Evolutionary conservation across 306 rosid species (phyloP).

Genomic region (Dryas drummondii): DNA sequence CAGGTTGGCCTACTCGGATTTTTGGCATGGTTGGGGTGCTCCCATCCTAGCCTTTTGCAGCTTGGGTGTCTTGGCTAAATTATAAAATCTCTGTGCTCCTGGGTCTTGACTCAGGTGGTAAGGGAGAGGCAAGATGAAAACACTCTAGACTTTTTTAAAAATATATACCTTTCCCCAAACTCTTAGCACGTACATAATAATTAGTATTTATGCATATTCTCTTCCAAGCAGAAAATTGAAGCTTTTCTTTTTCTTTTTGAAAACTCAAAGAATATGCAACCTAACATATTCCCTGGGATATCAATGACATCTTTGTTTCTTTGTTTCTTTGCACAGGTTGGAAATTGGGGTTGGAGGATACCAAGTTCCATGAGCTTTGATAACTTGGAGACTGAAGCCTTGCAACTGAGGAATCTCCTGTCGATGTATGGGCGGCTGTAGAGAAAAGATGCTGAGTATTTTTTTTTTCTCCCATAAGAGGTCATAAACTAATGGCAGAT

Average conservation of each 20-base stretch:
- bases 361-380: conserved; percentile 67
- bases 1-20: background rate
- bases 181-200: background rate
- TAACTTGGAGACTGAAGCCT: conserved; percentile 64
- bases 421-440: conserved; percentile 75
- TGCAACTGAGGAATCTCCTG: conserved; percentile 53
- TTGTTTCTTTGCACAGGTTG: conserved; percentile 45
- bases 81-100: background rate
- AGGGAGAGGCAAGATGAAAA: background rate
- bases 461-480: background rate
- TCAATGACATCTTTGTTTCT: background rate
- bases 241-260: background rate
- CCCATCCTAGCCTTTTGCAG: background rate
- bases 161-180: background rate
- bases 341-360: conserved; percentile 95
- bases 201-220: background rate
- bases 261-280: background rate
- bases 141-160: background rate
- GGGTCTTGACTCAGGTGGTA: background rate
- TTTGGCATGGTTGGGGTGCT: background rate
- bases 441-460: conserved; percentile 17
- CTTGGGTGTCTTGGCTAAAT: background rate
- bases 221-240: background rate
- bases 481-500: background rate
- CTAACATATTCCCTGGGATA: background rate